Evolutionary conservation across 306 rosid genomes (phyloP), one percentile per base, ranked within the genome.

Genomic region (Oemleria cerasiformis): DNA sequence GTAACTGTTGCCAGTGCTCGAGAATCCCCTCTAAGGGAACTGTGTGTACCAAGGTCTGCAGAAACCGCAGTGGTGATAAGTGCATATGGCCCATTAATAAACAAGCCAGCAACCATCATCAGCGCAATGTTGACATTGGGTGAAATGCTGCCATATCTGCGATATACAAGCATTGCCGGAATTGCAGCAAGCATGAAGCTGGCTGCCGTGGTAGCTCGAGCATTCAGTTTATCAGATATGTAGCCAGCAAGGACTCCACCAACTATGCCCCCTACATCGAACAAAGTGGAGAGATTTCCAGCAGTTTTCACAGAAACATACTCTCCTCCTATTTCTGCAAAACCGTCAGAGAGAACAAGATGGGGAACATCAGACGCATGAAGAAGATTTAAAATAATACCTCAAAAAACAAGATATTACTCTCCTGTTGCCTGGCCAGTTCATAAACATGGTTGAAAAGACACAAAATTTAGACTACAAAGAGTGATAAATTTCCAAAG

Each of bases 21-120:
- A 70, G 96, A 92, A 77, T 89, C 81, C 23, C 91, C 96, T 79
- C 65, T 75, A 40, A 92, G 91, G 21, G 96, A 92, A 64, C 82
- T 73, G 56, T 89, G 97, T 1, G 96, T 86, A 7, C 97, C 97
- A 80, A 92, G 87, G 69, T 92, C 93, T 0, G 97, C 97, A 36
- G 97, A 92, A 67, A 92, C 97, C 17, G 97, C 93, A 5, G 96
- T 89, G 55, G 97, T 92, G 65, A 92, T 92, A 23, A 92, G 97
- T 45, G 97, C 87, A 78, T 89, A 92, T 21, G 97, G 97, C 0
- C 96, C 97, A 62, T 92, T 92, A 55, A 92, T 88, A 40, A 88
- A 81, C 79, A 89, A 77, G 70, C 97, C 97, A 59, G 92, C 83
- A 68, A 83, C 65, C 83, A 89, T 79, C 97, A 92, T 92, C 54